phyloP scores from a whole-genome alignment of 257 asterid genomes.

The Solanum sitiens region DNA sequence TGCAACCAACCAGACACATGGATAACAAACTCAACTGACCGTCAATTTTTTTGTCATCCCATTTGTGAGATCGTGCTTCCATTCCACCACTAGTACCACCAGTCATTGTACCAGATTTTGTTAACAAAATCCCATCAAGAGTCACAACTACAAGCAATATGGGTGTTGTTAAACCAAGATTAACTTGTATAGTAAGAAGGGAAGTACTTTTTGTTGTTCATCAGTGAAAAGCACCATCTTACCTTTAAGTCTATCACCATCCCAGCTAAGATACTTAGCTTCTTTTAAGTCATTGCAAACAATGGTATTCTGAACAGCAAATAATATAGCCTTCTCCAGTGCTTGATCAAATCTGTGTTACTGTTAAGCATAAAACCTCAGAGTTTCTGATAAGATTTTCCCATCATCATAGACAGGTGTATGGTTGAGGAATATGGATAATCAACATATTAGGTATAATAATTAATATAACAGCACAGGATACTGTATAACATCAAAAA shows the following conservation, averaged over 20 bases:
- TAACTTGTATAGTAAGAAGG: neutral
- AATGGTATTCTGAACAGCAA: slow-evolving; percentile 94
- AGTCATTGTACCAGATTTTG: slow-evolving; percentile 99
- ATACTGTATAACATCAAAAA: slow-evolving; percentile 92
- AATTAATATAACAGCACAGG: slow-evolving; percentile 28
- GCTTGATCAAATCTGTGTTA: slow-evolving; percentile 53
- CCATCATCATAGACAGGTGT: neutral
- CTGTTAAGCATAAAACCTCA: slow-evolving; percentile 41
- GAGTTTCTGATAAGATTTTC: neutral
- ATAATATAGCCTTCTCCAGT: slow-evolving; percentile 79
- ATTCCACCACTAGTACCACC: slow-evolving; percentile 99
- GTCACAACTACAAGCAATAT: slow-evolving; percentile 59
- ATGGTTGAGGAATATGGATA: neutral
- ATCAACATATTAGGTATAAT: neutral
- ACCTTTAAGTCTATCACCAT: slow-evolving; percentile 88
- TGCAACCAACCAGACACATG: slow-evolving; percentile 1
- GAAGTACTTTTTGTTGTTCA: neutral
- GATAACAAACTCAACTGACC: slow-evolving; percentile 31
- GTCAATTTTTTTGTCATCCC: slow-evolving; percentile 94
- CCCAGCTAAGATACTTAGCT: slow-evolving; percentile 97
- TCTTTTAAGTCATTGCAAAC: slow-evolving; percentile 90
- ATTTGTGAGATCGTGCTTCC: slow-evolving; percentile 98
- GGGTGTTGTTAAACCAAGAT: neutral
- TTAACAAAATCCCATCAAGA: slow-evolving; percentile 76
- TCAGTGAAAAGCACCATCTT: neutral